Evolutionary conservation across 345 rosid species (phyloP).

Genomic region (Hypericum perforatum): DNA sequence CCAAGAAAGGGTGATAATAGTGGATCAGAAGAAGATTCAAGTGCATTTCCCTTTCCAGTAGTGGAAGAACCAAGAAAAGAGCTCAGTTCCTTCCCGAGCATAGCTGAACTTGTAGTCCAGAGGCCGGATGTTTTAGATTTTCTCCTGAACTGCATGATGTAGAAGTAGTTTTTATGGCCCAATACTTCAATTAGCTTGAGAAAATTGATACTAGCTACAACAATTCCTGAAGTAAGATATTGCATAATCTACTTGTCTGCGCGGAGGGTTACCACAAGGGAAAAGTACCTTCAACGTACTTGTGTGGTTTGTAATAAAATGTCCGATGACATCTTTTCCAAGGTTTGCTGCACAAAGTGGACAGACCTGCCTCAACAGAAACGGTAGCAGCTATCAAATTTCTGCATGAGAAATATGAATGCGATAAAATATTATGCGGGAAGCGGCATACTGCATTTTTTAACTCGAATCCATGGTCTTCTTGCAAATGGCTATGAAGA

Average conservation of each 20-base stretch:
- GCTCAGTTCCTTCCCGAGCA: slow-evolving; percentile 36
- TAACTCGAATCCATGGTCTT: slow-evolving; percentile 54
- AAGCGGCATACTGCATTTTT: slow-evolving; percentile 38
- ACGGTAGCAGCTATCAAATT: not conserved
- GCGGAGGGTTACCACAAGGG: slow-evolving; percentile 5
- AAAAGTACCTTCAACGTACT: slow-evolving; percentile 37
- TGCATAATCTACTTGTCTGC: no score
- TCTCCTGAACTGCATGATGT: slow-evolving; percentile 37
- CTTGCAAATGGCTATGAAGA: slow-evolving; percentile 43
- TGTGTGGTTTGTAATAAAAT: slow-evolving; percentile 46
- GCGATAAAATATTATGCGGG: not conserved
- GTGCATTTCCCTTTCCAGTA: slow-evolving; percentile 18
- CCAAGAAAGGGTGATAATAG: slow-evolving; percentile 38
- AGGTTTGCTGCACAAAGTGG: slow-evolving; percentile 58
- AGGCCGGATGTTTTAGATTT: slow-evolving; percentile 26
- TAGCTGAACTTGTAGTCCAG: slow-evolving; percentile 27
- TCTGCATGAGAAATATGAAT: not conserved
- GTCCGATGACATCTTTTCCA: slow-evolving; percentile 44
- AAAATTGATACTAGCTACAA: no score
- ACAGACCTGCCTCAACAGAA: slow-evolving; percentile 37
- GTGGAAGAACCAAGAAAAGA: slow-evolving; percentile 32
- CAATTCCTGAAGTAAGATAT: no score
- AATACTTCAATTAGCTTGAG: no score
- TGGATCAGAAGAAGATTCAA: slow-evolving; percentile 28
- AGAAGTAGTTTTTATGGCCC: slow-evolving; percentile 3